Evolutionary conservation across 257 asterid species (phyloP).

Genomic region (Eustoma russellianum): DNA sequence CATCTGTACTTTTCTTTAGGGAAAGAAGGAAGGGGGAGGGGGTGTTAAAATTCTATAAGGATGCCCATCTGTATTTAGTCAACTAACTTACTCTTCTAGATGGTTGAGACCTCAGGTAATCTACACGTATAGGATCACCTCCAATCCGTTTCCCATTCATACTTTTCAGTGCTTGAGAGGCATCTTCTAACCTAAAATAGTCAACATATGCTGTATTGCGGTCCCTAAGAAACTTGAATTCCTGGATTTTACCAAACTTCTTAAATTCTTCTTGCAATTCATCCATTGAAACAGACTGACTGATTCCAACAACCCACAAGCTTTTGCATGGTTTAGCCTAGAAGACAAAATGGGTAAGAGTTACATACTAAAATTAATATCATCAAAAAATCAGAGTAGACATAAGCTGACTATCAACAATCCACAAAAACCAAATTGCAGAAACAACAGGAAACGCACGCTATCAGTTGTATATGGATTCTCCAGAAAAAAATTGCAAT

Average conservation of each 20-base stretch:
- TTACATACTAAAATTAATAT: neutral
- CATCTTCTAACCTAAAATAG: slow-evolving; percentile 67
- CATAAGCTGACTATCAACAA: too few relatives aligned
- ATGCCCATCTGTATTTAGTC: neutral
- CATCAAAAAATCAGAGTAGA: too few relatives aligned
- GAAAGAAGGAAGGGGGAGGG: too few relatives aligned
- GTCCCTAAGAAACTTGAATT: slow-evolving; percentile 74
- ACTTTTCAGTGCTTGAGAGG: slow-evolving; percentile 62
- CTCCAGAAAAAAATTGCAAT: too few relatives aligned
- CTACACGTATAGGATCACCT: slow-evolving; percentile 80
- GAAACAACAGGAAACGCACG: too few relatives aligned
- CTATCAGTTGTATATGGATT: too few relatives aligned
- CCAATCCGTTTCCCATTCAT: slow-evolving; percentile 73
- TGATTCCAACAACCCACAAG: slow-evolving; percentile 90
- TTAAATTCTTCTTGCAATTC: slow-evolving; percentile 77
- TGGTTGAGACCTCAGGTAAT: slow-evolving; percentile 80
- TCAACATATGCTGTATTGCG: slow-evolving; percentile 80
- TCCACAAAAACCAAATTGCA: too few relatives aligned
- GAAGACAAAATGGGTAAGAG: slow-evolving; percentile 16
- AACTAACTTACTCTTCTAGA: slow-evolving; percentile 67
- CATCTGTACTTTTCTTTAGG: too few relatives aligned
- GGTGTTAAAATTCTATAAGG: too few relatives aligned
- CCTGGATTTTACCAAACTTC: slow-evolving; percentile 74
- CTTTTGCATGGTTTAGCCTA: slow-evolving; percentile 97
- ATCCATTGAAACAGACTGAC: slow-evolving; percentile 67